Conservation (phyloP, 192 early-diverging fungal species). For the Blastocladiella britannica region DNA sequence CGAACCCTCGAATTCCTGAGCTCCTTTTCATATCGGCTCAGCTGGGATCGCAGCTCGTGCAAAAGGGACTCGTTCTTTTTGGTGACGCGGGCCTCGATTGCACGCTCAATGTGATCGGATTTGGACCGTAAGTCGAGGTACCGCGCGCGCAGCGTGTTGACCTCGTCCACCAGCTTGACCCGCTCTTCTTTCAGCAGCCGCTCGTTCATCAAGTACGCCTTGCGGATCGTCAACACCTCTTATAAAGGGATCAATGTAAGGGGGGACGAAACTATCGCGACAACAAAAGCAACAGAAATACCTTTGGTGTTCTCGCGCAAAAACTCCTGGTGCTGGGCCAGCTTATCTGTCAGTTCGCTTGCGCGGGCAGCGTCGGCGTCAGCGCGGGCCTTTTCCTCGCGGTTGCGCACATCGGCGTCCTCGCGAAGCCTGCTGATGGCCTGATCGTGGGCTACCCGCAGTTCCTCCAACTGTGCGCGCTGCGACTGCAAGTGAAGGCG, state of each 20-base stretch:
- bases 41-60: conserved; percentile 13
- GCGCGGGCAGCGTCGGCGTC: conserved; percentile 21
- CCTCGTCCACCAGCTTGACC: conserved; percentile 12
- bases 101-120: conserved; percentile 17
- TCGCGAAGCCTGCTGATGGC: conserved; percentile 17
- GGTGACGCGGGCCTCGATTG: conserved; percentile 19
- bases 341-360: conserved; percentile 16
- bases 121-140: conserved; percentile 12
- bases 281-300: conserved; percentile 3
- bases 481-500: background rate
- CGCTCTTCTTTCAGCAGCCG: conserved; percentile 26
- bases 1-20: conserved; percentile 9
- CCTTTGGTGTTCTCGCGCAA: conserved; percentile 24
- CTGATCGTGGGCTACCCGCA: conserved; percentile 19
- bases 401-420: conserved; percentile 16
- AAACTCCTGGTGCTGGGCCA: conserved; percentile 15
- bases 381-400: conserved; percentile 22
- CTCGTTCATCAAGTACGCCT: conserved; percentile 16
- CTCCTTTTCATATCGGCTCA: conserved; percentile 16
- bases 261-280: conserved; percentile 1
- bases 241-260: conserved; percentile 3
- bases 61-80: conserved; percentile 15
- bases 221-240: background rate
- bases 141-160: conserved; percentile 7
- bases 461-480: conserved; percentile 7